Conservation (phyloP, 768 basidiomycete species). For the Mrakia gelida region DNA sequence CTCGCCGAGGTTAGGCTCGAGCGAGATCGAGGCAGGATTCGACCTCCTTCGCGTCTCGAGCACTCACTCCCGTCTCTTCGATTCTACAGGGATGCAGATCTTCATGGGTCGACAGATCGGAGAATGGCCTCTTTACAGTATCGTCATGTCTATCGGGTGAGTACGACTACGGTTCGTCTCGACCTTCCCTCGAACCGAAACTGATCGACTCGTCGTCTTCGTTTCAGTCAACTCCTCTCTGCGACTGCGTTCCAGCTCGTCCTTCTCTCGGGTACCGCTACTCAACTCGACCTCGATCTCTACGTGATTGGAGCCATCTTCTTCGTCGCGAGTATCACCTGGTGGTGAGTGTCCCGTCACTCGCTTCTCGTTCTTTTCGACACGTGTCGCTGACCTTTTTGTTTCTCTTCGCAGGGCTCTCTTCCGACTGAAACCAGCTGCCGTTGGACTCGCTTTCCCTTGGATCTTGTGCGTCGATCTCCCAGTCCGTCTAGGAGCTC, state of each 20-base stretch:
- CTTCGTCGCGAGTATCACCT: conserved; percentile 74
- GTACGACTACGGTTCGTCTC: conserved; percentile 47
- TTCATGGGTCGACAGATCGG: conserved; percentile 70
- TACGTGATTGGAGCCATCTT: conserved; percentile 88
- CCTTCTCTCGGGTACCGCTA: conserved; percentile 77
- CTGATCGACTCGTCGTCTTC: neutral
- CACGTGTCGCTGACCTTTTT: neutral
- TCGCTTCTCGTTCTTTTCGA: neutral
- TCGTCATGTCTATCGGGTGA: conserved; percentile 31
- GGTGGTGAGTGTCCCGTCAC: conserved; percentile 47
- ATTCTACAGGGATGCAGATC: conserved; percentile 57
- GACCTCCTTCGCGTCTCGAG: neutral
- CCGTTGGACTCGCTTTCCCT: conserved; percentile 76
- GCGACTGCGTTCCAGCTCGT: conserved; percentile 76
- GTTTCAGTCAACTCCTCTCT: neutral
- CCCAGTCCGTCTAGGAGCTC: neutral
- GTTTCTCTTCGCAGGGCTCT: conserved; percentile 40
- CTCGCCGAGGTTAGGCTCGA: too few relatives aligned
- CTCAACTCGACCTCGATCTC: conserved; percentile 70
- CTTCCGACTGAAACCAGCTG: conserved; percentile 80
- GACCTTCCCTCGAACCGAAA: conserved; percentile 55
- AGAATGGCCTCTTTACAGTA: conserved; percentile 78
- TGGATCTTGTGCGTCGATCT: conserved; percentile 60
- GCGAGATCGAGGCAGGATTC: too few relatives aligned
- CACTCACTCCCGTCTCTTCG: neutral